phyloP scores from a whole-genome alignment of 805 yeast genomes.

The Starmerella gropengiesseri region DNA sequence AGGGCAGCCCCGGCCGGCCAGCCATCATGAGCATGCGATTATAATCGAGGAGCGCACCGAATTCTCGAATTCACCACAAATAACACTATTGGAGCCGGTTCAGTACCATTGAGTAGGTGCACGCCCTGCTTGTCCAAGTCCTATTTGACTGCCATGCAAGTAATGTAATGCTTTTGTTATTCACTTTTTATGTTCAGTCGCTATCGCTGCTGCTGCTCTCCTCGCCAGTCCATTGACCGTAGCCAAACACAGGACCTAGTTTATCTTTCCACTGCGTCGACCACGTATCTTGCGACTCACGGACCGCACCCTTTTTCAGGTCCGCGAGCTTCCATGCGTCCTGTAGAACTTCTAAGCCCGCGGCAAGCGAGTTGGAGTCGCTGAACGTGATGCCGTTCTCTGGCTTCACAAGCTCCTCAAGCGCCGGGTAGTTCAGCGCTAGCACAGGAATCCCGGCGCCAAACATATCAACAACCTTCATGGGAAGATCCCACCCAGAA shows the following conservation, averaged over 20 bases:
- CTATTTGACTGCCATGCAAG: too few species aligned
- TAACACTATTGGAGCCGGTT: too few species aligned
- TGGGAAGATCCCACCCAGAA: slow-evolving; percentile 89
- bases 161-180: too few species aligned
- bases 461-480: slow-evolving; percentile 93
- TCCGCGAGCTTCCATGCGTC: slow-evolving; percentile 28
- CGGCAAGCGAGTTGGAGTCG: slow-evolving; percentile 36
- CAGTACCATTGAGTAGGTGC: too few species aligned
- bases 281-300: slow-evolving; percentile 67
- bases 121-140: too few species aligned
- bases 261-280: slow-evolving; percentile 55
- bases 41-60: too few species aligned
- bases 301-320: slow-evolving; percentile 57
- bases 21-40: too few species aligned
- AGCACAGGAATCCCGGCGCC: slow-evolving; percentile 93
- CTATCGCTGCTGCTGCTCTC: slow-evolving; percentile 22
- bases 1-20: too few species aligned
- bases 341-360: slow-evolving; percentile 31
- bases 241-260: slow-evolving; percentile 36
- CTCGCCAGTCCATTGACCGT: slow-evolving; percentile 27
- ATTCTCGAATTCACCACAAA: too few species aligned
- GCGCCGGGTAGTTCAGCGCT: slow-evolving; percentile 63
- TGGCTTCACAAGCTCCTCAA: slow-evolving; percentile 63
- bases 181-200: too few species aligned
- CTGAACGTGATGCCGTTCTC: slow-evolving; percentile 59